These are phyloP conservation scores for Suillus americanus DNA, from an alignment of 768 basidiomycete species.

Conservation along the genomic window DNA sequence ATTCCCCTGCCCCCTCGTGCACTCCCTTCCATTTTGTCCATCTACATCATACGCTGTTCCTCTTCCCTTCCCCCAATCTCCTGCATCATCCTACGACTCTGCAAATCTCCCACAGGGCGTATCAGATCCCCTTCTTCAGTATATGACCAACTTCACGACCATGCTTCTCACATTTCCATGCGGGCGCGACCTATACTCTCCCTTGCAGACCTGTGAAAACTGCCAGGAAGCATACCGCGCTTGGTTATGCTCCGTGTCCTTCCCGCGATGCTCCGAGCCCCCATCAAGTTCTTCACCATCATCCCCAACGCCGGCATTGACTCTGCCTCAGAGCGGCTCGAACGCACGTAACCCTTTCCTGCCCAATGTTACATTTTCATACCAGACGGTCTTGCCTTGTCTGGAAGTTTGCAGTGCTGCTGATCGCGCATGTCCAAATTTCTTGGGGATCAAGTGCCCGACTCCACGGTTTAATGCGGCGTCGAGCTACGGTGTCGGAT, in stretches of 20 bases:
- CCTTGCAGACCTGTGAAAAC: conserved; percentile 72
- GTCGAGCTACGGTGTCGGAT: conserved; percentile 75
- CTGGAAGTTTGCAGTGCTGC: conserved; percentile 73
- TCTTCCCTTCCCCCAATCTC: conserved; percentile 48
- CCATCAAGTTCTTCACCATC: conserved; percentile 32
- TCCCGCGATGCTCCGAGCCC: conserved; percentile 73
- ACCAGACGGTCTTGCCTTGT: conserved; percentile 73
- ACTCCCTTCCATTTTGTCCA: conserved; percentile 76
- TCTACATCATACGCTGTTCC: conserved; percentile 68
- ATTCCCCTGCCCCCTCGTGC: conserved; percentile 69
- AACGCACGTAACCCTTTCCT: conserved; percentile 46
- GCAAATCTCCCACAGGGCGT: conserved; percentile 50
- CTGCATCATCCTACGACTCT: conserved; percentile 45
- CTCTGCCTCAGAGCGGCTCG: conserved; percentile 39
- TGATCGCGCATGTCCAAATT: conserved; percentile 75
- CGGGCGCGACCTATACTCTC: conserved; percentile 78
- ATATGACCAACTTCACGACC: conserved; percentile 72
- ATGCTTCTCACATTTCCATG: conserved; percentile 74
- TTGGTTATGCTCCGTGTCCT: conserved; percentile 75
- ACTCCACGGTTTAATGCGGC: conserved; percentile 57
- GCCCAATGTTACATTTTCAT: conserved; percentile 44
- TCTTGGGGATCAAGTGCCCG: conserved; percentile 73
- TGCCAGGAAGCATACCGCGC: conserved; percentile 71
- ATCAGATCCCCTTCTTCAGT: conserved; percentile 51
- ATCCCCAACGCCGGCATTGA: conserved; percentile 48